These are phyloP conservation scores for Hibiscus tridactylites DNA, from an alignment of 345 rosid species.

Conservation along the genomic window DNA sequence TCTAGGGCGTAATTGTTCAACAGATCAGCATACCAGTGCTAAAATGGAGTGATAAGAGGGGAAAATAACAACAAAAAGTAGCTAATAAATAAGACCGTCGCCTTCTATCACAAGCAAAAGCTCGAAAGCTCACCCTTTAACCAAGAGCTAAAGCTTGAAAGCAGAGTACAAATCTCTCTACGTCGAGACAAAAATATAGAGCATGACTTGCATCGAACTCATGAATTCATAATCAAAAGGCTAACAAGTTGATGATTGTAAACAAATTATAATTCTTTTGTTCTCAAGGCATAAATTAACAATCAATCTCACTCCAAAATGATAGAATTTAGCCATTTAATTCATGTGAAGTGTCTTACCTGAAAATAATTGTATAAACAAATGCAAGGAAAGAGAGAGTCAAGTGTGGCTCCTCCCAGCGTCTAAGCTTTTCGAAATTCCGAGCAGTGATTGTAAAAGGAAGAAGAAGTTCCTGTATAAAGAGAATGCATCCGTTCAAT, in stretches of 20 bases:
- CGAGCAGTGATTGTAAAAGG: slow-evolving; percentile 53
- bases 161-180: not conserved
- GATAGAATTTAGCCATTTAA: not conserved
- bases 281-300: not conserved
- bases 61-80: not conserved
- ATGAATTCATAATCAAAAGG: not conserved
- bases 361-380: slow-evolving; percentile 61
- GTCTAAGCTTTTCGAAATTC: slow-evolving; percentile 60
- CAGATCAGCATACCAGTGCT: not conserved
- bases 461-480: slow-evolving; percentile 71
- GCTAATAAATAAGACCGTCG: not conserved
- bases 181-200: not conserved
- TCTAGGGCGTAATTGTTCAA: slow-evolving; percentile 29
- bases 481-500: not conserved
- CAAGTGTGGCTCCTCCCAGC: slow-evolving; percentile 86
- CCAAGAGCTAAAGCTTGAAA: not conserved
- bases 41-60: not conserved
- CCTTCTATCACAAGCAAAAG: not conserved
- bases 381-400: slow-evolving; percentile 70
- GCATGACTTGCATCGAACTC: not conserved
- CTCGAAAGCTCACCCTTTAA: too few relatives aligned
- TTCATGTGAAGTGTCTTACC: slow-evolving; percentile 31
- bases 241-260: not conserved
- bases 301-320: not conserved
- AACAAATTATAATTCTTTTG: not conserved